A percentile compares a stretch with the other conserved stretches of the same genome.
Conservation (phyloP, 2,329 filamentous ascomycete genomes). For the Hymenoscyphus repandus region DNA sequence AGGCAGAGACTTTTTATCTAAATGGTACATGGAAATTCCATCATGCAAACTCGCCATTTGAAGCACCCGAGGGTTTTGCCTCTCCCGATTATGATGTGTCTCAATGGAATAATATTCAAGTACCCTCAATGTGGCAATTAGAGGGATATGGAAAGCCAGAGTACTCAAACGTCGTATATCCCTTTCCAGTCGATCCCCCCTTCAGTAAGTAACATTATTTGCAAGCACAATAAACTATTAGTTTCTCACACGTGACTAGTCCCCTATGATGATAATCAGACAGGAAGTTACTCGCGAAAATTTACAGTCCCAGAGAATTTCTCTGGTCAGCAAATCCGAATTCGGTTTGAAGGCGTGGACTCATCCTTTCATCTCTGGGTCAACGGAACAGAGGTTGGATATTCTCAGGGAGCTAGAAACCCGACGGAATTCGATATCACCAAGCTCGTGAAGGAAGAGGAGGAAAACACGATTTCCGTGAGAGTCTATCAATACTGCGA, state of each 20-base stretch:
- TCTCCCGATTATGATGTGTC: conserved; percentile 23
- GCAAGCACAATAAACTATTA: not conserved
- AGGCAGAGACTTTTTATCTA: conserved; percentile 34
- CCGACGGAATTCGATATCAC: conserved; percentile 66
- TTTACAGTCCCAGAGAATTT: conserved; percentile 42
- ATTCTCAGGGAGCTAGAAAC: conserved; percentile 64
- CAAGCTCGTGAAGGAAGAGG: conserved; percentile 38
- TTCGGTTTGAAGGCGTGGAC: conserved; percentile 69
- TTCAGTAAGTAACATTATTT: conserved; percentile 37
- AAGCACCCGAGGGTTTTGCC: conserved; percentile 22
- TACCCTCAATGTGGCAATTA: conserved; percentile 60
- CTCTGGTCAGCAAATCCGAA: conserved; percentile 46
- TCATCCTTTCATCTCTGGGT: conserved; percentile 66
- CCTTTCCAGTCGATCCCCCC: conserved; percentile 61
- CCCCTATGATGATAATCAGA: conserved; percentile 49
- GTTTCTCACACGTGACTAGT: conserved; percentile 20
- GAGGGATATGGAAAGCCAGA: conserved; percentile 62
- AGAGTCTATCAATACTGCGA: conserved; percentile 68
- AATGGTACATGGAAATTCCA: conserved; percentile 29
- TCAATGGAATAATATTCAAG: conserved; percentile 43
- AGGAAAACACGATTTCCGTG: conserved; percentile 53
- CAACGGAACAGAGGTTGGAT: conserved; percentile 59
- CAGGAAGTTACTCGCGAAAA: conserved; percentile 45
- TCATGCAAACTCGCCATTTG: conserved; percentile 24
- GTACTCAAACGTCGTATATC: conserved; percentile 65